Evolutionary conservation across 2,329 filamentous ascomycete genomes (phyloP).

Genomic region (Colletotrichum viniferum): DNA sequence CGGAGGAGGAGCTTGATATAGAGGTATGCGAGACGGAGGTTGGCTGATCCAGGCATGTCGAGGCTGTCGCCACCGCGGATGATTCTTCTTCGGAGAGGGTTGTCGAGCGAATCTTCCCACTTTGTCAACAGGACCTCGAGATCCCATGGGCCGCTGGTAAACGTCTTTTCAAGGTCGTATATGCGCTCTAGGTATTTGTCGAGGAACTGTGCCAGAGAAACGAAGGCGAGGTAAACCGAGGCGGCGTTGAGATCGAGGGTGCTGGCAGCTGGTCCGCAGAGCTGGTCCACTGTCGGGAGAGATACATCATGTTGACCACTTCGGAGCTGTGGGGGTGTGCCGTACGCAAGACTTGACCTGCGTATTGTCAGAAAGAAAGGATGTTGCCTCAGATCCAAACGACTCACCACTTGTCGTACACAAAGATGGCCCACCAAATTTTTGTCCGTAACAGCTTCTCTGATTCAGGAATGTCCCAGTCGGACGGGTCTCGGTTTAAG

Average conservation of each 20-base stretch:
- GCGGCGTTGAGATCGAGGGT: conserved; percentile 29
- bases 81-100: conserved; percentile 42
- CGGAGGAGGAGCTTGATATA: conserved; percentile 50
- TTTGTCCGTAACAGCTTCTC: conserved; percentile 57
- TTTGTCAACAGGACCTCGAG: conserved; percentile 42
- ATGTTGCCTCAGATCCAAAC: neutral
- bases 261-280: conserved; percentile 22
- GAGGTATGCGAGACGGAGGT: conserved; percentile 56
- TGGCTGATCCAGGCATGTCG: conserved; percentile 48
- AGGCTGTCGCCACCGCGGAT: conserved; percentile 45
- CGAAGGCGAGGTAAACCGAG: conserved; percentile 48
- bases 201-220: conserved; percentile 47
- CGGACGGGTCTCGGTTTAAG: conserved; percentile 55
- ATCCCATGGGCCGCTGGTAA: conserved; percentile 27
- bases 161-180: conserved; percentile 36
- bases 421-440: conserved; percentile 60
- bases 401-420: conserved; percentile 59
- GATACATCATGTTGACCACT: conserved; percentile 53
- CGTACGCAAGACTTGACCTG: conserved; percentile 57
- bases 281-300: conserved; percentile 38
- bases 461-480: conserved; percentile 54
- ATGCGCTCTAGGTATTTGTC: conserved; percentile 37
- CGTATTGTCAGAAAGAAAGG: neutral
- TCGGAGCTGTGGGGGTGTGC: conserved; percentile 54
- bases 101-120: conserved; percentile 49